Conservation (phyloP, 306 rosid genomes). For the Gastrolobium bilobum region DNA sequence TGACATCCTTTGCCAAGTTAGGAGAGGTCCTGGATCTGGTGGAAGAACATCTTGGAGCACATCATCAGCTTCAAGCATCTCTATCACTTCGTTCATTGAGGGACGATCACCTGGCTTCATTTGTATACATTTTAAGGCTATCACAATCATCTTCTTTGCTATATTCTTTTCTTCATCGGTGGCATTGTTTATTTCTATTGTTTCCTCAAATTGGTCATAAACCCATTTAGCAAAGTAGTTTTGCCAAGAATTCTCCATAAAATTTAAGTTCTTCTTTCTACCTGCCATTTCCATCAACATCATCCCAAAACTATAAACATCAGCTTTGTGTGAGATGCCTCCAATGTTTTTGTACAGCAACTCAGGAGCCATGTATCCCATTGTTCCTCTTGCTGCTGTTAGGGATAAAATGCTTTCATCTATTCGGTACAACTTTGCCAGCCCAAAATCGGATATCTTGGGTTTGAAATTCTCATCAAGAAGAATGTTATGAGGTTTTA, state of each 20-base stretch:
- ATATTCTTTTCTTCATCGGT: slow-evolving; percentile 33
- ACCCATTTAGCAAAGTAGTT: slow-evolving; percentile 18
- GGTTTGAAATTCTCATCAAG: slow-evolving; percentile 34
- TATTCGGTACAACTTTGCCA: slow-evolving; percentile 7
- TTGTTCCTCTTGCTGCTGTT: slow-evolving; percentile 36
- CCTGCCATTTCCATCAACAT: slow-evolving; percentile 38
- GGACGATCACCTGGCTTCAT: slow-evolving; percentile 29
- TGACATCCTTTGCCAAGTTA: slow-evolving; percentile 23
- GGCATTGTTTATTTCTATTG: slow-evolving; percentile 6
- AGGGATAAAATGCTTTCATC: slow-evolving; percentile 32
- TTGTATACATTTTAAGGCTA: slow-evolving; percentile 31
- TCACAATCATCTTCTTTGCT: slow-evolving; percentile 36
- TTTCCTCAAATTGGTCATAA: slow-evolving; percentile 42
- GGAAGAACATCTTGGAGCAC: slow-evolving; percentile 16
- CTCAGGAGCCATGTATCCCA: slow-evolving; percentile 39
- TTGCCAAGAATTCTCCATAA: slow-evolving; percentile 24
- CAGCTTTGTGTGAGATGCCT: slow-evolving; percentile 1
- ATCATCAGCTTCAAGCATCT: slow-evolving; percentile 31
- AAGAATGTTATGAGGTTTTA: slow-evolving; percentile 32
- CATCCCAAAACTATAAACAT: slow-evolving; percentile 41
- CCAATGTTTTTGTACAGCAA: slow-evolving; percentile 35
- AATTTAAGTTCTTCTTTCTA: slow-evolving; percentile 4
- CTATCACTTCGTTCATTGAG: slow-evolving; percentile 37
- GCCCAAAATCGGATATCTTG: slow-evolving; percentile 31
- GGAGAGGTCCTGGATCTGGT: background rate